A percentile compares a stretch with the other conserved stretches of the same genome.
phyloP scores from a whole-genome alignment of 78 protist species.

The Tieghemostelium lacteum region DNA sequence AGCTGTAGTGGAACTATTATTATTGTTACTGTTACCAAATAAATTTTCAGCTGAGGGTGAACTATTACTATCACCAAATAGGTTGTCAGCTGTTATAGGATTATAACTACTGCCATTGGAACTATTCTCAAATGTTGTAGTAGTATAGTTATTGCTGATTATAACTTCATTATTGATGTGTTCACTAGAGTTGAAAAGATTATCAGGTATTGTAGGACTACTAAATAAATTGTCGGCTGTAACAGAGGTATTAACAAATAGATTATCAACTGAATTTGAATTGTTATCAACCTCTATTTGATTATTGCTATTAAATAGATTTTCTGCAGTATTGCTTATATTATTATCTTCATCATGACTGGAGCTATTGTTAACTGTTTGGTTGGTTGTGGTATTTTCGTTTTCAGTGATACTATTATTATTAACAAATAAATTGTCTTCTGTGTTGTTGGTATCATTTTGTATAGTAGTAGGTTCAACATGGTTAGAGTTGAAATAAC shows the following conservation, averaged over 20 bases:
- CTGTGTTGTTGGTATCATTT: background rate
- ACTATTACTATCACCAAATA: background rate
- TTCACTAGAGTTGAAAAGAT: too few species aligned
- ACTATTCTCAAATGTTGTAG: too few species aligned
- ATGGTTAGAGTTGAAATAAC: background rate
- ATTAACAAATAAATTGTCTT: background rate
- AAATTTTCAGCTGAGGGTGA: background rate
- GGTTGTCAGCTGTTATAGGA: background rate
- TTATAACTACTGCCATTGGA: too few species aligned
- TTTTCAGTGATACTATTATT: background rate
- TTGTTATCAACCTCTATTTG: background rate
- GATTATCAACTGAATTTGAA: background rate
- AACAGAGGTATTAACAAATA: too few species aligned
- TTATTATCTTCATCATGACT: background rate
- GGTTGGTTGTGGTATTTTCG: background rate
- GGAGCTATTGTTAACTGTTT: background rate
- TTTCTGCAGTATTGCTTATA: background rate
- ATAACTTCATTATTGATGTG: too few species aligned
- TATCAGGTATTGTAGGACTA: too few species aligned
- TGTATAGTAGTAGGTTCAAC: background rate
- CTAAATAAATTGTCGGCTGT: too few species aligned
- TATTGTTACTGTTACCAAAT: background rate
- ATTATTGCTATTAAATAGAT: too few species aligned
- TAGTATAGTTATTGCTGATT: too few species aligned
- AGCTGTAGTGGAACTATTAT: background rate